Conservation (phyloP, 768 basidiomycete species). For the Kwoniella sp. region DNA sequence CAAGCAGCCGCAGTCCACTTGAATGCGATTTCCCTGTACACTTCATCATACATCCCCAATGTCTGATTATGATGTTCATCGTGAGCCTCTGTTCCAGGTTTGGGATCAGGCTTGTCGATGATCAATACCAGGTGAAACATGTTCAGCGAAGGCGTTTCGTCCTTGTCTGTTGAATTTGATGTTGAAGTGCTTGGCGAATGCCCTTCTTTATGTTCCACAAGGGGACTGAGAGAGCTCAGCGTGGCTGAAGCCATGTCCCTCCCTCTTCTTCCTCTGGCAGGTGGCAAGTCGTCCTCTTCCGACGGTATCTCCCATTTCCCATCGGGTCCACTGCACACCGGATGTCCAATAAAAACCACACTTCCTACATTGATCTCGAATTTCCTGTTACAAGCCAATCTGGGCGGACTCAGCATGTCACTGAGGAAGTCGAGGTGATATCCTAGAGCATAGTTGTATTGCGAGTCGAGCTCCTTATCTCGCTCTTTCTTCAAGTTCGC, state of each 20-base stretch:
- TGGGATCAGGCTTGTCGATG: conserved; percentile 82
- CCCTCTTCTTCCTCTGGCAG: conserved; percentile 23
- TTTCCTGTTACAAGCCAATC: conserved; percentile 84
- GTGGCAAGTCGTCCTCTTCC: conserved; percentile 44
- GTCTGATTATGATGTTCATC: conserved; percentile 22
- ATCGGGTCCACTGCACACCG: conserved; percentile 75
- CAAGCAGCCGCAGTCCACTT: conserved; percentile 88
- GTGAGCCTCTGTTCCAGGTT: conserved; percentile 29
- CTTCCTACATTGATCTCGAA: conserved; percentile 91
- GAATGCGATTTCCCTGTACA: conserved; percentile 87
- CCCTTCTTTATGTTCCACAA: conserved; percentile 16
- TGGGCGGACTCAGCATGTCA: conserved; percentile 72
- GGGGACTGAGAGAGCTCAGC: neutral
- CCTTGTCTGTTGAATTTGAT: conserved; percentile 13
- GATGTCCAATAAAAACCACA: conserved; percentile 90
- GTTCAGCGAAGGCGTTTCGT: conserved; percentile 37
- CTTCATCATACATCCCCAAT: conserved; percentile 61
- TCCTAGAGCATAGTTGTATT: conserved; percentile 64
- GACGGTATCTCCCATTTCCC: conserved; percentile 67
- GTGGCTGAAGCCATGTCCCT: conserved; percentile 18
- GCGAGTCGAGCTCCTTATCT: conserved; percentile 34
- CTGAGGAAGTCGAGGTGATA: conserved; percentile 81
- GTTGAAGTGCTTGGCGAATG: conserved; percentile 5
- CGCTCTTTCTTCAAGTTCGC: conserved; percentile 3
- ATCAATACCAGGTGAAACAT: conserved; percentile 82